Base-by-base conservation (phyloP, 345 rosid genomes). In the Arabidopsis arenosa region DNA sequence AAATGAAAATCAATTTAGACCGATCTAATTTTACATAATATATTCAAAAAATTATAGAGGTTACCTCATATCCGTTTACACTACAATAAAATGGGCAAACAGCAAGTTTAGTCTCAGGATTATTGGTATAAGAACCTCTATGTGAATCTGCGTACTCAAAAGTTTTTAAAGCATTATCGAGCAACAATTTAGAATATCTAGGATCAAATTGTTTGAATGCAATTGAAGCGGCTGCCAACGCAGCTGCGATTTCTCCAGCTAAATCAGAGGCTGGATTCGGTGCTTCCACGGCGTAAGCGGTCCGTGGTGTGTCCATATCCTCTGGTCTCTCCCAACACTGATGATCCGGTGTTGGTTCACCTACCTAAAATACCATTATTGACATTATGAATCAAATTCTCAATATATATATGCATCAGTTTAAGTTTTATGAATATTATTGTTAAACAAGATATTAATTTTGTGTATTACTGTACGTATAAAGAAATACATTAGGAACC, bases 221-320 rank as follows among this genome's bases (percentile, higher is more conserved):
- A 65, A 87, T 73, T 41, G 98, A 91, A 21, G 98, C 83, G 4
- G 97, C 87, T 0, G 98, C 93, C 4, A 91, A 79, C 0, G 97
- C 91, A 2, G 97, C 97, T 0, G 93, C 87, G 13, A 86, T 86
- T 84, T 91, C 98, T 0, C 86, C 94, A 0, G 97, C 80, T n/a
- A 93, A 82, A 61, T 93, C 98, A 0, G 98, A 87, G 10, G 91
- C 97, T 0, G 94, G 90, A 9, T 75, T 44, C 28, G 80, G 83
- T 44, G 63, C 41, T 8, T 84, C 80, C n/a, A 93, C 80, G 6
- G 80, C 86, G 69, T 79, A 93, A 18, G 89, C 81, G 23, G 86
- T 93, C 41, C 98, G 79, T 12, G 90, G 88, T 0, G 97, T 91
- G 77, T 91, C 96, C 96, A 93, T 93, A 68, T 93, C 96, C 77